Conservation (phyloP, 345 rosid species). For the Lepidium aucheri region DNA sequence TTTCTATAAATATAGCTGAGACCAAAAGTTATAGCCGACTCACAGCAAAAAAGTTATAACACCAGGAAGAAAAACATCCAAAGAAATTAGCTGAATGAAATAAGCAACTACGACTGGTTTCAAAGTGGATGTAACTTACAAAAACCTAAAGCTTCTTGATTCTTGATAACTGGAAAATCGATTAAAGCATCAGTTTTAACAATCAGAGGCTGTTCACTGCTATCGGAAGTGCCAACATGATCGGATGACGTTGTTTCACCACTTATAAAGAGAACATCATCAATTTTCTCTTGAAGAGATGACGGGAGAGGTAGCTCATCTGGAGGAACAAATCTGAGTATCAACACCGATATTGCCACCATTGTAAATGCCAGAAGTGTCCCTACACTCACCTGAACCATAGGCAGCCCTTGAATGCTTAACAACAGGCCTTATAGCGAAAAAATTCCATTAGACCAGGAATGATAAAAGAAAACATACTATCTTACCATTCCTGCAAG, state of each 20-base stretch:
- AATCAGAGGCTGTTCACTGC: slow-evolving; percentile 39
- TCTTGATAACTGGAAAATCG: slow-evolving; percentile 36
- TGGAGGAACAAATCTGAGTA: slow-evolving; percentile 93
- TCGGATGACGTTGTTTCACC: slow-evolving; percentile 6
- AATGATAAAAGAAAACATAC: neutral
- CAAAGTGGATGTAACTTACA: slow-evolving; percentile 36
- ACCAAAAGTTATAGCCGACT: neutral
- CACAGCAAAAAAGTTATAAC: neutral
- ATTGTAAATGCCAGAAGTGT: slow-evolving; percentile 95
- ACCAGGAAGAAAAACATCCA: neutral
- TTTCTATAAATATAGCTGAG: neutral
- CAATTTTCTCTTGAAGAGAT: slow-evolving; percentile 68
- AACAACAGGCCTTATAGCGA: neutral
- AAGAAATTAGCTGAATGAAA: neutral
- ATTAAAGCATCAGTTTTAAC: slow-evolving; percentile 19
- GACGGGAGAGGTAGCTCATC: slow-evolving; percentile 79
- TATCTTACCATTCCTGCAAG: slow-evolving; percentile 81
- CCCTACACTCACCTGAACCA: slow-evolving; percentile 91
- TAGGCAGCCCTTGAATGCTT: slow-evolving; percentile 1
- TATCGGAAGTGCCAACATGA: slow-evolving; percentile 30
- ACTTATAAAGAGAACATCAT: slow-evolving; percentile 42
- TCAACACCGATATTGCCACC: slow-evolving; percentile 89
- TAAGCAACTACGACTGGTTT: neutral
- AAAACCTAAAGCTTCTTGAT: slow-evolving; percentile 43
- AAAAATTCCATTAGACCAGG: neutral